Evolutionary conservation across 306 rosid genomes (phyloP).

Genomic region (Cicer arietinum): DNA sequence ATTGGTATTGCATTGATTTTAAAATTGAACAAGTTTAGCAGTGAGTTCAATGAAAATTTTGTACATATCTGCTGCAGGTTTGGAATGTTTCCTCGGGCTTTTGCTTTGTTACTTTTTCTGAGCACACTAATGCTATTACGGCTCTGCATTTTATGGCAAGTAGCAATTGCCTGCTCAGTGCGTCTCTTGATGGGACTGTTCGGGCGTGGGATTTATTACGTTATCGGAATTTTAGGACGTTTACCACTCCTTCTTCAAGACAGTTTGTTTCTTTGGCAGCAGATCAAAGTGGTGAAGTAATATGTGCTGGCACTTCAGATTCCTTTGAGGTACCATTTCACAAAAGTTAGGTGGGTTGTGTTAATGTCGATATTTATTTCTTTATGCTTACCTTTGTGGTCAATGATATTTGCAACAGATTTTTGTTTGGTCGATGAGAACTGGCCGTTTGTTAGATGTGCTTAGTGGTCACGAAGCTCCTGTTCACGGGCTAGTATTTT

Average conservation of each 20-base stretch:
- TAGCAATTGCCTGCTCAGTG: slow-evolving; percentile 81
- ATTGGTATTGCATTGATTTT: background rate
- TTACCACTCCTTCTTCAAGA: slow-evolving; percentile 75
- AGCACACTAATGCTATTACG: slow-evolving; percentile 86
- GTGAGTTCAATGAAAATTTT: slow-evolving; percentile 21
- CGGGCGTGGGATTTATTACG: slow-evolving; percentile 96
- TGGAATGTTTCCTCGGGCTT: slow-evolving; percentile 90
- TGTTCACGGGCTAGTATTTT: slow-evolving; percentile 88
- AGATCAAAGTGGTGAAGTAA: slow-evolving; percentile 95
- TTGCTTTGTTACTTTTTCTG: slow-evolving; percentile 87
- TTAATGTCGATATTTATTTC: background rate
- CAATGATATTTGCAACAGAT: slow-evolving; percentile 56
- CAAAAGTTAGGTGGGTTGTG: slow-evolving; percentile 31
- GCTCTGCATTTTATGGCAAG: slow-evolving; percentile 90
- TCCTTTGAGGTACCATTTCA: slow-evolving; percentile 77
- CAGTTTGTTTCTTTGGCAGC: slow-evolving; percentile 92
- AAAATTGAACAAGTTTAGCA: slow-evolving; percentile 8
- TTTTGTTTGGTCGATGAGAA: slow-evolving; percentile 95
- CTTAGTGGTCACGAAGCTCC: slow-evolving; percentile 98
- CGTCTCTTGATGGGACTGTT: slow-evolving; percentile 95
- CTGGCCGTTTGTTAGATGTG: slow-evolving; percentile 78
- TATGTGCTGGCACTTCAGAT: slow-evolving; percentile 95
- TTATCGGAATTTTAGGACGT: slow-evolving; percentile 82
- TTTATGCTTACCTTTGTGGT: slow-evolving; percentile 29
- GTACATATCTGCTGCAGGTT: slow-evolving; percentile 64